A percentile compares a stretch with the other conserved stretches of the same genome.
Conservation (phyloP, 371 early-diverging fungal species). For the Mortierella sp. region DNA sequence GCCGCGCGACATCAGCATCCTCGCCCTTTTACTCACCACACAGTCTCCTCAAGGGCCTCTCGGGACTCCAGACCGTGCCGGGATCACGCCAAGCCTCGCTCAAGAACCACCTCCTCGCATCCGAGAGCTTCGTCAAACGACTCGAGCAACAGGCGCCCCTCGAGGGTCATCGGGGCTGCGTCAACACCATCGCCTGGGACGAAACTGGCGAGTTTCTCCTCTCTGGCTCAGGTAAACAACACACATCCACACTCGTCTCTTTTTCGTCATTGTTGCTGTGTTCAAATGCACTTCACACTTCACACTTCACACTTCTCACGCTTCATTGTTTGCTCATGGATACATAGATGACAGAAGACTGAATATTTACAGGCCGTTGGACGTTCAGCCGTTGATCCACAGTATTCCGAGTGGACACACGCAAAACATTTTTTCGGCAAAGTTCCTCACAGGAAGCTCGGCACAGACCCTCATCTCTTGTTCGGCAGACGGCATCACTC, state of each 20-base stretch:
- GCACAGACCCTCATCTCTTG: constrained; percentile 75
- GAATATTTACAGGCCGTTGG: constrained; percentile 49
- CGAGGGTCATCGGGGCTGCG: constrained; percentile 80
- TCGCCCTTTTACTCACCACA: too few relatives aligned
- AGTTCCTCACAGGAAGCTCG: constrained; percentile 75
- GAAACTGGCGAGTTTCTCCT: constrained; percentile 52
- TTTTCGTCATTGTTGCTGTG: constrained; percentile 10
- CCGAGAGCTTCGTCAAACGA: constrained; percentile 35
- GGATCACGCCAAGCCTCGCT: constrained; percentile 20
- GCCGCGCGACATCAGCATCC: background rate
- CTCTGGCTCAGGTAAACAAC: constrained; percentile 53
- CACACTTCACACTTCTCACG: constrained; percentile 29
- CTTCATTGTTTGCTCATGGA: too few relatives aligned
- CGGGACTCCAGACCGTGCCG: constrained; percentile 21
- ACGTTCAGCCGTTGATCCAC: constrained; percentile 35
- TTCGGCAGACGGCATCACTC: constrained; percentile 76
- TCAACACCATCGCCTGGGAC: constrained; percentile 70
- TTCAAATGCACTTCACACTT: background rate
- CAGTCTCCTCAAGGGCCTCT: constrained; percentile 16
- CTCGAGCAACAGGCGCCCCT: constrained; percentile 54
- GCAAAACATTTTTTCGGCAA: constrained; percentile 84
- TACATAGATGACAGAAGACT: constrained; percentile 42
- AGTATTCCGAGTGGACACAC: constrained; percentile 66
- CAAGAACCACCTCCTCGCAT: constrained; percentile 25
- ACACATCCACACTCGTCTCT: constrained; percentile 36